Evolutionary conservation across 2,329 filamentous ascomycete genomes (phyloP), one percentile per base, ranked within the genome.

Genomic region (Pseudogymnoascus sp.): DNA sequence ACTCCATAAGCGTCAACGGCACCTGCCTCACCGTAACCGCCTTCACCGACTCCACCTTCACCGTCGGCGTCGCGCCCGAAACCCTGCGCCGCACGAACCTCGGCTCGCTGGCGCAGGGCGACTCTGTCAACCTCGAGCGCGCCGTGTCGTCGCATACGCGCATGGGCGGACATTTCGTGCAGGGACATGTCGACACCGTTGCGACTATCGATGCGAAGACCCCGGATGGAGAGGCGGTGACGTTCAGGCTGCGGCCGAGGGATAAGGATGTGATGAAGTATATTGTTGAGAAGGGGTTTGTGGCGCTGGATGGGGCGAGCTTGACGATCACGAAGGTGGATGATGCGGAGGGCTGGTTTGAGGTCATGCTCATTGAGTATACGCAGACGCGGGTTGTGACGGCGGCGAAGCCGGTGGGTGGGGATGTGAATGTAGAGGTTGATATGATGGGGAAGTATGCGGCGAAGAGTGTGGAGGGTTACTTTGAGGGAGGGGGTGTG

Each of bases 151-250:
- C 92, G 4, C 85, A 90, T 71, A 97, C 93, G 54, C 90, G 95
- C 63, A 98, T 99, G 92, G 95, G 96, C 57, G 95, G 95, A 0
- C 95, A 99, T 79, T 96, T 98, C 72, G 93, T 98, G 34, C 96
- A 99, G 78, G 95, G 95, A 43, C 95, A 99, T 76, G 93, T 99
- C 66, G 96, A 99, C 77, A 93, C 92, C 10, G 86, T 89, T 41
- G 95, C 93, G 0, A 84, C 83, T 48, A 90, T 99, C 66, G 74
- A 88, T 41, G 83, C 84, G 48, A 84, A 90, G 37, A 87, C 83
- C 16, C 86, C 88, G 2, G 95, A 99, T 76, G 92, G 93, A 64
- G 96, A 98, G 77, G 91, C 95, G 6, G 77, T 96, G 66, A 96
- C 91, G 0, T 90, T 98, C 76, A 85, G 93, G 39, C 87, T 99